Evolutionary conservation across 805 yeast genomes (phyloP), one percentile per base, ranked within the genome.

Genomic region (Tetrapisispora namnaoensis): DNA sequence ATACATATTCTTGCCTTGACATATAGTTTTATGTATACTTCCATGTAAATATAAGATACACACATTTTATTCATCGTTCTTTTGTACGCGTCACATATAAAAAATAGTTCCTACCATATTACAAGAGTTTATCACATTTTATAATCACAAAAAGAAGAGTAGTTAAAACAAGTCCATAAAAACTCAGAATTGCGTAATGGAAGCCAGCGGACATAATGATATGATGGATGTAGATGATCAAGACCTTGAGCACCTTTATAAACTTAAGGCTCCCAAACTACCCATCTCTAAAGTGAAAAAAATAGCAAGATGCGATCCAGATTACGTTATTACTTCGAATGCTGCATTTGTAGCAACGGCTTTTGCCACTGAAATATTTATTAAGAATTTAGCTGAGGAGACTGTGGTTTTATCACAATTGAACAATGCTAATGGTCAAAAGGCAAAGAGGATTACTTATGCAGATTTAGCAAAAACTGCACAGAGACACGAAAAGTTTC

Each of bases 281-380:
- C 67, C 67, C 16, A 32, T 61, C 2, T 54, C 59, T 1, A 60
- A 56, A 45, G 56, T 59, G n/a, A 57, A 61, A 45, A 51, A 51
- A 44, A 58, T 62, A 21, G 63, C 65, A 21, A 56, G 52, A 40
- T 55, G 56, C 21, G 65, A 62, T 45, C 62, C 62, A 27, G 63
- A 58, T 32, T 57, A 52, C 42, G 49, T 55, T 45, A 49, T 55
- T 6, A 57, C 62, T 10, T 42, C 57, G 4, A 53, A 55, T 17
- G 51, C 53, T n/a, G 65, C 65, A 8, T 50, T 52, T 16, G 52
- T 55, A 3, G 62, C 62, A 14, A 54, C 60, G 0, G 60, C 62
- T 5, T 54, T 61, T 45, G 60, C 64, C 3, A 59, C 63, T 1
- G 63, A 61, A 43, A 46, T 53, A 4, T 58, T 62, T 35, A 49